Evolutionary conservation across 495 filamentous ascomycete species (phyloP), one percentile per base, ranked within the genome.

Genomic region (Xylaria longipes): DNA sequence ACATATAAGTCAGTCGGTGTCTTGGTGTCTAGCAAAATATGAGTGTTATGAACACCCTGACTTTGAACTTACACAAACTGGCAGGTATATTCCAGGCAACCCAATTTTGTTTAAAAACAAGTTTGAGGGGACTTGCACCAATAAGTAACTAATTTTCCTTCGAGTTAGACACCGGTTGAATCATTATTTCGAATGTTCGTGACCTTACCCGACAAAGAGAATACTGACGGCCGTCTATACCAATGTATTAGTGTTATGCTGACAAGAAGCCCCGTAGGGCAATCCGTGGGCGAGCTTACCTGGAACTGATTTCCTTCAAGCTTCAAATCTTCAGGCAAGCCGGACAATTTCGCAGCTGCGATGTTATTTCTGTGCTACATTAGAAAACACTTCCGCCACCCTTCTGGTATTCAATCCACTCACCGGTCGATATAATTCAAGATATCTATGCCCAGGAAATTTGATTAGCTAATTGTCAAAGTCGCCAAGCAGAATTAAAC

Each of bases 351-450:
- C 8, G 85, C 85, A 5, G 85, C 84, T 3, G 85, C 85, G 73
- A 87, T 87, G 68, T 86, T 87, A 71, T 88, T 87, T 60, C 83
- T 85, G 58, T 9, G 22, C 57, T 14, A 12, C 50, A 1, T 69
- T 62, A 72, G 72, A 65, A 71, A 43, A 39, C n/a, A 35, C 22
- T 45, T 65, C 50, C 46, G 33, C 20, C 11, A 20, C 9, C 25
- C 8, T 3, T 29, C 46, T 15, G 31, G 72, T 72, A 15, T 71
- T 54, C 37, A 29, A 86, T 88, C 61, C 66, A 61, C 77, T 72
- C 20, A 83, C 72, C 93, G 86, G 79, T 94, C 93, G 70, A 95
- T 83, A 79, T 94, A 96, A 76, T 94, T 95, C 76, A 94, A 80
- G 73, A 95, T 92, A 76, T 94, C 94, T 85, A 82, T 80, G 64